Conservation (phyloP, 495 filamentous ascomycete genomes). For the Tirmania nivea region DNA sequence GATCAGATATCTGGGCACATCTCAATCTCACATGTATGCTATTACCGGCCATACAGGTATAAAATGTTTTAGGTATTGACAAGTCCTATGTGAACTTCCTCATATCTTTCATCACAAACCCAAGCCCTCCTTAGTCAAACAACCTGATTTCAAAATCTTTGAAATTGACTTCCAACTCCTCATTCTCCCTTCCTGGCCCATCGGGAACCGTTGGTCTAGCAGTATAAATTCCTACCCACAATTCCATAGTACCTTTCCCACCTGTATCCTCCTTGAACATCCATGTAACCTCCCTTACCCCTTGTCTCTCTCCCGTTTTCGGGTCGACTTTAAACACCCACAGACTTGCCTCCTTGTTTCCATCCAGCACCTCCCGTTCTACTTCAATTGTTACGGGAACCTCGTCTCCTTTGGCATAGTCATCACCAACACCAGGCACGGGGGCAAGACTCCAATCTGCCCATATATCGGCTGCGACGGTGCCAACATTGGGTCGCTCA, state of each 20-base stretch:
- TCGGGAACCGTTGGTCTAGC: not conserved
- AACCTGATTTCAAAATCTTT: not conserved
- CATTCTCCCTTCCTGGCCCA: not conserved
- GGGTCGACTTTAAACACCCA: not conserved
- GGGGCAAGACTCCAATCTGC: not conserved
- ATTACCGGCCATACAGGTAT: too few species aligned
- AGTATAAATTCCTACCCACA: not conserved
- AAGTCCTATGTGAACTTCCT: too few species aligned
- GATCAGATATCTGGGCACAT: too few species aligned
- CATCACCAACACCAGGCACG: not conserved
- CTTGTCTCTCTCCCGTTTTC: not conserved
- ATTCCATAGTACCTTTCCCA: not conserved
- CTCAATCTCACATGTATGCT: too few species aligned
- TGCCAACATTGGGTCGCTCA: not conserved
- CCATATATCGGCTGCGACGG: not conserved
- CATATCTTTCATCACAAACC: too few species aligned
- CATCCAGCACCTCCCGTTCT: not conserved
- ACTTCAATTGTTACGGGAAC: not conserved
- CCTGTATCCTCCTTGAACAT: not conserved
- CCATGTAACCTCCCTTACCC: not conserved
- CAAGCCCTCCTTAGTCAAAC: not conserved
- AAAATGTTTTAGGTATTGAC: too few species aligned
- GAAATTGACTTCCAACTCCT: not conserved
- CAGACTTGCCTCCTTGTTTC: not conserved
- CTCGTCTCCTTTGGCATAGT: not conserved